Percentiles rank a stretch among this genome's conserved stretches.
Conservation (phyloP, 495 filamentous ascomycete species). For the Penicillium tannophilum region DNA sequence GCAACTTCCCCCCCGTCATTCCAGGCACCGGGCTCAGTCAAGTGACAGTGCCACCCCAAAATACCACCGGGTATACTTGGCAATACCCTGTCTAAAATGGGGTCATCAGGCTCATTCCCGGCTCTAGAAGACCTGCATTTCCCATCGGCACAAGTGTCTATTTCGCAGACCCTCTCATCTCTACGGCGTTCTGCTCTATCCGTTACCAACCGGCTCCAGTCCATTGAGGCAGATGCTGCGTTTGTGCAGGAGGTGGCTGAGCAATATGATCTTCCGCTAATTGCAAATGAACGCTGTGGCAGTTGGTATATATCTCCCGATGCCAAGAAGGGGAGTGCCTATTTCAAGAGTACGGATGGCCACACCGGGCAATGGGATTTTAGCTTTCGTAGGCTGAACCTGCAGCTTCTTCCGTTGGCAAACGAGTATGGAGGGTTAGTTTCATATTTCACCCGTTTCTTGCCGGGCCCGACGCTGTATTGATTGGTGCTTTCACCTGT, state of each 20-base stretch:
- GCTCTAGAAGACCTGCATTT: constrained; percentile 48
- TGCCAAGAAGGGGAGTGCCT: constrained; percentile 69
- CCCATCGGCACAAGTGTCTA: constrained; percentile 42
- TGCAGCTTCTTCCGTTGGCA: constrained; percentile 70
- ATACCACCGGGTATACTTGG: constrained; percentile 15
- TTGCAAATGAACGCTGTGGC: constrained; percentile 92
- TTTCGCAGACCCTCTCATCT: constrained; percentile 50
- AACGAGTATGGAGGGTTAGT: constrained; percentile 65
- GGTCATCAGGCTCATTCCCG: constrained; percentile 31
- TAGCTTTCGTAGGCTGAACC: constrained; percentile 78
- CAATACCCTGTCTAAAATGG: constrained; percentile 13
- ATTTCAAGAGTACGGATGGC: constrained; percentile 98
- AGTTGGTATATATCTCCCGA: constrained; percentile 88
- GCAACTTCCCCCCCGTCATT: neutral
- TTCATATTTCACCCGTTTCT: constrained; percentile 13
- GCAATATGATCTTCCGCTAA: constrained; percentile 66
- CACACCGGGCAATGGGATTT: constrained; percentile 90
- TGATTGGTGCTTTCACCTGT: neutral
- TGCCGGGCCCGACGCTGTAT: neutral
- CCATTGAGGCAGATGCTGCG: constrained; percentile 66
- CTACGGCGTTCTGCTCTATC: constrained; percentile 76
- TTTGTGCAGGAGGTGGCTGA: constrained; percentile 63
- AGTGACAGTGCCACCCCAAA: constrained; percentile 14
- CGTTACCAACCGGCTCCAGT: constrained; percentile 75
- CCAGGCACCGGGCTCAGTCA: neutral